A percentile compares a stretch with the other conserved stretches of the same genome.
Evolutionary conservation across 441 rosid species (phyloP).

Genomic region (Omphalea diandra): DNA sequence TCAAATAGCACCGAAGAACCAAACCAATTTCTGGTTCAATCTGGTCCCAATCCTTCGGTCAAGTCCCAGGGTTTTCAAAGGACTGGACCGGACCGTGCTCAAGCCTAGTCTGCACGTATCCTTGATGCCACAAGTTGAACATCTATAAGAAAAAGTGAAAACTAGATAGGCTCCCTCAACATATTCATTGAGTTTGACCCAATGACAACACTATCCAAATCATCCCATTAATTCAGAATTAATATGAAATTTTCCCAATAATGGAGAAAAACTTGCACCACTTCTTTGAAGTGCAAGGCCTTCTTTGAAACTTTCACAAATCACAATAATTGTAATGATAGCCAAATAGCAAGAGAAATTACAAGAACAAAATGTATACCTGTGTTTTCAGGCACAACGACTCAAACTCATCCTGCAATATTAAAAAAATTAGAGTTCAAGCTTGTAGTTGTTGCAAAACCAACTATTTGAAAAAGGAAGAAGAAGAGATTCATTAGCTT

Average conservation of each 20-base stretch:
- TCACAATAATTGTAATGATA: neutral
- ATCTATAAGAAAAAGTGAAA: neutral
- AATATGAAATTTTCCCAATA: neutral
- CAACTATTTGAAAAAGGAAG: neutral
- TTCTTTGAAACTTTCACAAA: neutral
- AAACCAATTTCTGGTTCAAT: too few species aligned
- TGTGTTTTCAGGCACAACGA: slow-evolving; percentile 50
- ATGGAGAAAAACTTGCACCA: neutral
- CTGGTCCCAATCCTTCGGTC: too few species aligned
- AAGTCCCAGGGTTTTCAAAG: too few species aligned
- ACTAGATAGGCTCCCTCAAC: neutral
- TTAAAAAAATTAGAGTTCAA: slow-evolving; percentile 16
- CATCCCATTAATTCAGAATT: neutral
- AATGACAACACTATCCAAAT: neutral
- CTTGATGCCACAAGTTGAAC: neutral
- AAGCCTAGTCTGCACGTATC: neutral
- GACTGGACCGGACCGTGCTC: too few species aligned
- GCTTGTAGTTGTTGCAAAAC: neutral
- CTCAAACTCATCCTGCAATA: slow-evolving; percentile 58
- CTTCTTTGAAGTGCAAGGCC: neutral
- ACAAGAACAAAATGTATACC: slow-evolving; percentile 32
- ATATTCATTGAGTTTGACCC: neutral
- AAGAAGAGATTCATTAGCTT: neutral
- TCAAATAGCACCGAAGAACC: too few species aligned
- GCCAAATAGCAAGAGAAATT: neutral